Evolutionary conservation across 2,329 filamentous ascomycete species (phyloP).

Genomic region (Boeremia lycopersici): DNA sequence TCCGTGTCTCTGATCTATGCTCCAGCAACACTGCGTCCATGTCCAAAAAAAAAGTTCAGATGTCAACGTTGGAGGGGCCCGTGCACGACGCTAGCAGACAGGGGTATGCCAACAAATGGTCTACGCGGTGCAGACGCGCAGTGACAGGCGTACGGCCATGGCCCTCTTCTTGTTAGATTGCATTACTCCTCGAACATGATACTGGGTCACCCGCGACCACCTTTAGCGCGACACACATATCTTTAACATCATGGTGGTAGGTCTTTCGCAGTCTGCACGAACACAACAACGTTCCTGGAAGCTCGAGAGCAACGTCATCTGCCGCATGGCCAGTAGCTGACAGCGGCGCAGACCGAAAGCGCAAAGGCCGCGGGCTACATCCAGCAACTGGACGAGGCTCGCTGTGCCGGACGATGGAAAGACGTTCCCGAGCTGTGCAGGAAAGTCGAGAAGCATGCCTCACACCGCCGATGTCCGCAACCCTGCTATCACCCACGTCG

Average conservation of each 20-base stretch:
- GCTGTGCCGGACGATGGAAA: slow-evolving; percentile 87
- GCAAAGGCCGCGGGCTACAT: slow-evolving; percentile 85
- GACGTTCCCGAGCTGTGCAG: slow-evolving; percentile 86
- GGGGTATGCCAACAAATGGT: slow-evolving; percentile 27
- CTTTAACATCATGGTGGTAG: slow-evolving; percentile 45
- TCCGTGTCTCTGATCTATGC: background rate
- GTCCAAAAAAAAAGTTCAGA: slow-evolving; percentile 27
- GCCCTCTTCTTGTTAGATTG: slow-evolving; percentile 25
- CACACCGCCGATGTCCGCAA: slow-evolving; percentile 77
- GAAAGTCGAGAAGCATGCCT: slow-evolving; percentile 93
- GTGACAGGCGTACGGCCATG: slow-evolving; percentile 31
- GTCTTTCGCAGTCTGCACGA: slow-evolving; percentile 20
- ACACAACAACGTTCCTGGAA: slow-evolving; percentile 1
- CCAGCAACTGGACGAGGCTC: slow-evolving; percentile 79
- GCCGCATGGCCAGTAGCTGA: slow-evolving; percentile 32
- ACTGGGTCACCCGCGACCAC: slow-evolving; percentile 23
- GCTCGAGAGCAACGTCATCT: slow-evolving; percentile 41
- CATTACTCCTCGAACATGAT: slow-evolving; percentile 42
- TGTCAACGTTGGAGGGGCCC: slow-evolving; percentile 27
- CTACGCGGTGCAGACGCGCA: slow-evolving; percentile 20
- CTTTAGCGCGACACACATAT: slow-evolving; percentile 37
- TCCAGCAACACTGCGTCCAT: too few species aligned
- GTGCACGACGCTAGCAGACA: slow-evolving; percentile 26
- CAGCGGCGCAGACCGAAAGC: slow-evolving; percentile 56
- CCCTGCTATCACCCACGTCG: slow-evolving; percentile 16